Evolutionary conservation across 1,284 basidiomycete genomes (phyloP), one percentile per base, ranked within the genome.

Genomic region (Acaromyces ingoldii): DNA sequence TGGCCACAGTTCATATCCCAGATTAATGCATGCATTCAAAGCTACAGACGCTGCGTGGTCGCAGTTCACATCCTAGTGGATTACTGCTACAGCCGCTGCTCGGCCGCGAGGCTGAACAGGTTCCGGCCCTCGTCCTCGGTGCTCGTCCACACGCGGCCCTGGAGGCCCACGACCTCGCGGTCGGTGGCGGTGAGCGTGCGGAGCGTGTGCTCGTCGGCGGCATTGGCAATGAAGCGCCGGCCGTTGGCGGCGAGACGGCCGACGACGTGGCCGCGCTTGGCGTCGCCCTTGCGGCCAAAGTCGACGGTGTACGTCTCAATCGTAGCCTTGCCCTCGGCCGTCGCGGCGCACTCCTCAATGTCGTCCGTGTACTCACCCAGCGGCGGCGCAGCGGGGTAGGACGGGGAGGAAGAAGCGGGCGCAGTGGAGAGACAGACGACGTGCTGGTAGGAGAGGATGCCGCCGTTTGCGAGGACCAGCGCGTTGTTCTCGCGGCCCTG

Each of bases 231-330:
- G 25, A 45, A 45, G 11, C 42, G 42, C 30, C 22, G 3, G 19
- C 25, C 25, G 34, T 45, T 45, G 11, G 4, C 25, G 2, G 4
- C n/a, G 17, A 45, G 24, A 31, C 42, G 30, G 11, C 6, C 42
- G 25, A 45, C 34, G 21, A 45, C 42, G 26, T 45, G 42, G 22
- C 42, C 42, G 17, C 42, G 42, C 34, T 45, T 45, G 4, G 42
- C 29, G 19, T 13, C 15, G 15, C 42, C 42, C 24, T 45, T 45
- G 17, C 42, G 30, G 4, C 15, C 19, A 30, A n/a, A 45, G 15
- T 45, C 42, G 13, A 45, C 26, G 10, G 42, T 45, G 13, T 45
- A 45, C 26, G 42, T 28, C 24, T 45, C 42, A 30, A 45, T 45
- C 11, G 25, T 30, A 31, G 42, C 42, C 19, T 45, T 31, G 30